Conservation (phyloP, 2,329 filamentous ascomycete genomes). For the Fusarium oxysporum region DNA sequence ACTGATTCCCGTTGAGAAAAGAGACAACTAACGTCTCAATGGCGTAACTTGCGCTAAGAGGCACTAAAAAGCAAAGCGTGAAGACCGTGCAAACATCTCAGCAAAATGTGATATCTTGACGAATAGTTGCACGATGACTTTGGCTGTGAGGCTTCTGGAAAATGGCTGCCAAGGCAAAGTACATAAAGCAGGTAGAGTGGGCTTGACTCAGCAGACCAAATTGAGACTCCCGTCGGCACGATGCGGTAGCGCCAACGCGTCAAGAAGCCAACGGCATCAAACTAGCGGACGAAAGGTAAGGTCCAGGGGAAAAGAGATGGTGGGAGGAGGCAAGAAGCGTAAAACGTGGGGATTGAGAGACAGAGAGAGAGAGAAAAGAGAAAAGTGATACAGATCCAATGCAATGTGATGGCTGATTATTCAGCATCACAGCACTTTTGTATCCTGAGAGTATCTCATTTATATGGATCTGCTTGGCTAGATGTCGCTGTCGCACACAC, state of each 20-base stretch:
- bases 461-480: neutral
- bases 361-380: conserved; percentile 3
- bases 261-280: neutral
- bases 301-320: conserved; percentile 16
- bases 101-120: neutral
- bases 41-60: neutral
- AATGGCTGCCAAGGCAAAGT: neutral
- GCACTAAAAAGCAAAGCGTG: neutral
- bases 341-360: conserved; percentile 9
- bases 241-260: conserved; percentile 2
- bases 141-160: neutral
- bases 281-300: conserved; percentile 8
- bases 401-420: neutral
- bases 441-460: neutral
- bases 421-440: conserved; percentile 7
- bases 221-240: neutral
- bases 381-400: conserved; percentile 1
- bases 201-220: neutral
- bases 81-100: neutral
- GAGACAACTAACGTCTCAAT: conserved; percentile 33
- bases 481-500: neutral
- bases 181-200: neutral
- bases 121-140: neutral
- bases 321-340: conserved; percentile 16
- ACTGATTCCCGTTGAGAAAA: conserved; percentile 21